These are phyloP conservation scores for Neocallimastix lanati DNA, from an alignment of 192 early-diverging fungal species.

Conservation along the genomic window DNA sequence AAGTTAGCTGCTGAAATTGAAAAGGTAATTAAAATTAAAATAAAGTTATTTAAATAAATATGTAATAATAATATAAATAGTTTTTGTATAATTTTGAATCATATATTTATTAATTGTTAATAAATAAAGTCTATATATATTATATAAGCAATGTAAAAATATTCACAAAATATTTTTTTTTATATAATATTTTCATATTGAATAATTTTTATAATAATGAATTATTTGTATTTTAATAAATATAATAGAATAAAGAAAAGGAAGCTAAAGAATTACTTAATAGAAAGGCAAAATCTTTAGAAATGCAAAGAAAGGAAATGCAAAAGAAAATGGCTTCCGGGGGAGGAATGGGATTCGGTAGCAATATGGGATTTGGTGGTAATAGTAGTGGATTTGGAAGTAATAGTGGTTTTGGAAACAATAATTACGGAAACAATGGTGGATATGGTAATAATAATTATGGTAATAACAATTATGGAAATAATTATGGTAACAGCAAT, in stretches of 20 bases:
- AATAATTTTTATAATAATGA: too few species aligned
- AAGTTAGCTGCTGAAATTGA: constrained; percentile 90
- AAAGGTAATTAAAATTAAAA: too few species aligned
- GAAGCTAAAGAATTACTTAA: constrained; percentile 96
- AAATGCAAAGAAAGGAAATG: constrained; percentile 70
- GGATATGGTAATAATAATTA: constrained; percentile 15
- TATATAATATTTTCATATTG: too few species aligned
- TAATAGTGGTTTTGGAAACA: constrained; percentile 14
- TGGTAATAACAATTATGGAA: constrained; percentile 19
- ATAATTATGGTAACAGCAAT: constrained; percentile 14
- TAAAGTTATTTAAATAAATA: too few species aligned
- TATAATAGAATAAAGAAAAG: constrained; percentile 65
- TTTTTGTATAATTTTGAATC: too few species aligned
- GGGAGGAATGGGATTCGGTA: constrained; percentile 1
- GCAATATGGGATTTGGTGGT: background rate
- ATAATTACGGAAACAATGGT: constrained; percentile 21
- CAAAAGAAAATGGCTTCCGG: constrained; percentile 3
- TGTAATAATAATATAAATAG: too few species aligned
- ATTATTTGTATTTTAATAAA: background rate
- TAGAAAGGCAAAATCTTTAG: constrained; percentile 74
- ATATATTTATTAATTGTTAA: too few species aligned
- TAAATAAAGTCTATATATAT: too few species aligned
- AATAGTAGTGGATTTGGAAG: constrained; percentile 1
- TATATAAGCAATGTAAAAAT: too few species aligned
- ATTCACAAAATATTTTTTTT: too few species aligned